Evolutionary conservation across 768 basidiomycete species (phyloP).

Genomic region (Boletus pseudo-olivaceus): DNA sequence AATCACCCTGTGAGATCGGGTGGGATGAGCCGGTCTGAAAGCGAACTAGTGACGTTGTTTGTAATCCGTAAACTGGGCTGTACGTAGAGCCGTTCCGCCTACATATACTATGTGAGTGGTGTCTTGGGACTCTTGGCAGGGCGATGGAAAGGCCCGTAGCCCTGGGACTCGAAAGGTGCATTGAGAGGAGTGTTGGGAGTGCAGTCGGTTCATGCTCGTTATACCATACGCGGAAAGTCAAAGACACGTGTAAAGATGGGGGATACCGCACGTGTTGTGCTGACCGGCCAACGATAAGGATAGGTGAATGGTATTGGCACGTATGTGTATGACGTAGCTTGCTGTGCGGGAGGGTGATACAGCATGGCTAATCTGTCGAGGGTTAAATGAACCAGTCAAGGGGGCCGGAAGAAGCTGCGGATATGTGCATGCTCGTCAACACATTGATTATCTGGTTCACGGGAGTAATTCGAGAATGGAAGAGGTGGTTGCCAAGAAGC

Average conservation of each 20-base stretch:
- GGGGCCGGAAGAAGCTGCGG: constrained; percentile 2
- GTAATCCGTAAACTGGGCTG: background rate
- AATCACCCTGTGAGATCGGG: background rate
- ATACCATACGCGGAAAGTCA: constrained; percentile 1
- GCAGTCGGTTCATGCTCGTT: background rate
- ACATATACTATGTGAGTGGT: too few relatives aligned
- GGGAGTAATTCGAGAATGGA: background rate
- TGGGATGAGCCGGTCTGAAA: background rate
- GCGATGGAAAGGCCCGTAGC: background rate
- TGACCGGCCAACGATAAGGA: background rate
- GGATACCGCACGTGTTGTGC: background rate
- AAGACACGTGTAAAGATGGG: constrained; percentile 1
- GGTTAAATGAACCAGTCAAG: background rate
- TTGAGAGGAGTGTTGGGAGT: background rate
- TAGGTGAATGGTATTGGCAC: background rate
- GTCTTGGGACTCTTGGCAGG: background rate
- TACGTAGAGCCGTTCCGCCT: too few relatives aligned
- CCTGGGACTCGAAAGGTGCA: background rate
- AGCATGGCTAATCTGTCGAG: constrained; percentile 2
- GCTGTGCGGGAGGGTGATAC: background rate
- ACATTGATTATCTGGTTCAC: constrained; percentile 7
- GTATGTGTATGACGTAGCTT: background rate
- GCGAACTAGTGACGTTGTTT: background rate
- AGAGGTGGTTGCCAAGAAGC: background rate
- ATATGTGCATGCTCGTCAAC: background rate